Conservation (phyloP, 768 basidiomycete genomes). For the Hericium coralloides region DNA sequence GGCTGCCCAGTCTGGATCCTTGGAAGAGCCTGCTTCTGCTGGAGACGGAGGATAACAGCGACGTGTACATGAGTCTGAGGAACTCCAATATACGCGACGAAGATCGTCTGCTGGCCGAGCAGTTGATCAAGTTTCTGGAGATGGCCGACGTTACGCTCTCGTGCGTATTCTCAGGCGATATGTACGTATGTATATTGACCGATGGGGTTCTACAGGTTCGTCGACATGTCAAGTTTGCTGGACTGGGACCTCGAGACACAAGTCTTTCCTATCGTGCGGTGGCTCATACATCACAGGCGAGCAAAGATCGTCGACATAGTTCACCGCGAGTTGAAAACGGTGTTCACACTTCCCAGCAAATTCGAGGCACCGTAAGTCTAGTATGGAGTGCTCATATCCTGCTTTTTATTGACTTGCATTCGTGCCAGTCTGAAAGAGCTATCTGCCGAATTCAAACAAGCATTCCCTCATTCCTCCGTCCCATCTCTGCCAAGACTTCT, state of each 20-base stretch:
- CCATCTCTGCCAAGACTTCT: constrained; percentile 68
- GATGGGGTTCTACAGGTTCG: constrained; percentile 36
- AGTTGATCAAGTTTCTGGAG: constrained; percentile 68
- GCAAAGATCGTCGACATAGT: constrained; percentile 87
- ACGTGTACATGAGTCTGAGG: constrained; percentile 50
- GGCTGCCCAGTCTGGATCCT: constrained; percentile 64
- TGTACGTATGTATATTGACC: not conserved
- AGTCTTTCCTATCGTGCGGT: constrained; percentile 84
- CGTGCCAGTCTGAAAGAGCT: constrained; percentile 43
- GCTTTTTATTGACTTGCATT: constrained; percentile 6
- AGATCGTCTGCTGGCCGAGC: constrained; percentile 59
- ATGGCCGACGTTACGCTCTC: constrained; percentile 66
- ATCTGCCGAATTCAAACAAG: constrained; percentile 47
- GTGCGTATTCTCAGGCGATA: constrained; percentile 33
- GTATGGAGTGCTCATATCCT: not conserved
- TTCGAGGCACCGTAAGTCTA: constrained; percentile 50
- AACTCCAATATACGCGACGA: constrained; percentile 53
- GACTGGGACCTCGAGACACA: constrained; percentile 82
- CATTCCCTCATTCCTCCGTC: constrained; percentile 52
- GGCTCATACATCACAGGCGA: constrained; percentile 83
- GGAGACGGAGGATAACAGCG: constrained; percentile 43
- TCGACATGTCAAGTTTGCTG: constrained; percentile 70
- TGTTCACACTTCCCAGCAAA: constrained; percentile 66
- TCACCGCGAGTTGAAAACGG: constrained; percentile 68
- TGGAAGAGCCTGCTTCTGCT: constrained; percentile 89